Evolutionary conservation across 805 yeast genomes (phyloP), one percentile per base, ranked within the genome.

Genomic region (Lipomyces sp.): DNA sequence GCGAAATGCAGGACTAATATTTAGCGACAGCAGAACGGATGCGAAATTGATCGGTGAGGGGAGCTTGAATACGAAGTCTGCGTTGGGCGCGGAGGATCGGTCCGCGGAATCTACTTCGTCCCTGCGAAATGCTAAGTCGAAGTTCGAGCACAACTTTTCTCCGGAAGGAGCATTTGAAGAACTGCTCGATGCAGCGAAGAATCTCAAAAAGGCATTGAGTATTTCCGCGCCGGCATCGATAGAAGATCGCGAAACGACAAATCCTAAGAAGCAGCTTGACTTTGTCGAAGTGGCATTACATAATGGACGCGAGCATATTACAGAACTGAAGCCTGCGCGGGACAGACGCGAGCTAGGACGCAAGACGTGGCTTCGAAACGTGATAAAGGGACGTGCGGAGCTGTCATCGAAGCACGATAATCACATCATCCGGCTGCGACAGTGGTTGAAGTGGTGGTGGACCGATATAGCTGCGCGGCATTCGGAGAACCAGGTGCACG

Each of bases 381-480:
- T 58, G 26, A 44, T 58, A 14, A 45, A 49, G 29, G 57, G 56
- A 5, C 49, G 61, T n/a, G 61, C 61, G 2, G 61, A 58, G 31
- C 45, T 57, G 13, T 58, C 61, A 7, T 47, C 57, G 11, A 54
- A 55, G 42, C 37, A 58, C 16, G 28, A 44, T 10, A 46, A 47
- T 21, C 35, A 43, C 21, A 26, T 58, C 11, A 18, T 43, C 28
- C 48, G 61, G 8, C 50, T 58, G 3, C 58, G 55, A 16, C 59
- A 54, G 32, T 58, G 61, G 61, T 18, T 58, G 28, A 58, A 57
- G 39, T 58, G 61, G 61, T 58, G 61, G 61, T 58, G 61, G 61
- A 54, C 61, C 1, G 56, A 58, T 31, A 45, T 57, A 19, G 60
- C 57, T 2, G 60, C 57, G n/a, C 47, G 51, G 21, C 57, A 52